Evolutionary conservation across 2,329 filamentous ascomycete genomes (phyloP), one percentile per base, ranked within the genome.

Genomic region (Cladosporium cucumerinum): DNA sequence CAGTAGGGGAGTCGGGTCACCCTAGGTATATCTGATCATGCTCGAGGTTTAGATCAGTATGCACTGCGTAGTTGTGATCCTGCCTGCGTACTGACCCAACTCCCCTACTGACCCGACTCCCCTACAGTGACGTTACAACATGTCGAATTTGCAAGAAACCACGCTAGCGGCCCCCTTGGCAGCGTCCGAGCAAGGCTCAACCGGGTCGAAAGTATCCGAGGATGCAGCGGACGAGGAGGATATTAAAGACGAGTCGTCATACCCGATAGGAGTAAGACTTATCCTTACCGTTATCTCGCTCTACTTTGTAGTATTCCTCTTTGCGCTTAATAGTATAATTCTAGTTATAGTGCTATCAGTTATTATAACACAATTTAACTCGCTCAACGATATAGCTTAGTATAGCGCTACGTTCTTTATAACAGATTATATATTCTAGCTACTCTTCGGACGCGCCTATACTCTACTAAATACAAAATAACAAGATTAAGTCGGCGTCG

Each of bases 281-380:
- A 62, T 65, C 4, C 66, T 77, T 26, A 78, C 78, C 68, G 74
- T 74, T 14, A 71, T 74, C 39, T 76, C 74, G 10, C 67, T 78
- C 6, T 74, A 71, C 61, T 68, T 78, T n/a, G 71, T 74, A 3
- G 72, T 46, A 6, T 46, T 46, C 18, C 39, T 46, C 16, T n/a
- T 76, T 30, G 71, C 73, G 4, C 65, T 75, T 18, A 79, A 82
- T 71, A 80, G 80, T 65, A 82, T 80, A n/a, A 82, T 82, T 65
- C 80, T 82, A 46, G 76, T 78, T 16, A 82, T 80, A 2, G 81
- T 81, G 6, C 82, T 83, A 51, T 80, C 81, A 10, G 73, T 74
- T 28, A 82, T 83, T 66, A 82, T 81, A 1, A 79, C 82, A 73
- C 73, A 82, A 59, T 82, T 81, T 72, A 74, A 80, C 25, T 74